These are phyloP conservation scores for Didymosphaeria variabile DNA, from an alignment of 2,329 filamentous ascomycete genomes.

Conservation along the genomic window DNA sequence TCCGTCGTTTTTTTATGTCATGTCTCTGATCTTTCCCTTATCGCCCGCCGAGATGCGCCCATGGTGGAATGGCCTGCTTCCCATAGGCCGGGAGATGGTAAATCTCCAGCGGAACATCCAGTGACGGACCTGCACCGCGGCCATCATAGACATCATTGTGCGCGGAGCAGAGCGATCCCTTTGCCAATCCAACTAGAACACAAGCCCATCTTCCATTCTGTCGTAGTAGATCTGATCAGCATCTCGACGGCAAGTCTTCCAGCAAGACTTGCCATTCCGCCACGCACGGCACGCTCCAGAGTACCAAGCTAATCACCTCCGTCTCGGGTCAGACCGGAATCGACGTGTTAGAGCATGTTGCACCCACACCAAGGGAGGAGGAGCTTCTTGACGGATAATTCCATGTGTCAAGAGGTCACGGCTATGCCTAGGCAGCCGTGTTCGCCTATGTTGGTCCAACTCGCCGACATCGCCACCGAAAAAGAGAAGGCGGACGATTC, in stretches of 20 bases:
- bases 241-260: constrained; percentile 1
- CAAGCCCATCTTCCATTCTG: neutral
- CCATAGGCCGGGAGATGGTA: constrained; percentile 38
- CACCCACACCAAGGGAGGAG: constrained; percentile 23
- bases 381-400: constrained; percentile 31
- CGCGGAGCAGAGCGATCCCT: constrained; percentile 16
- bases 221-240: neutral
- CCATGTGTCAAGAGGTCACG: constrained; percentile 49
- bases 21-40: constrained; percentile 37
- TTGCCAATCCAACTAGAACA: neutral
- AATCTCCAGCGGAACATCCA: constrained; percentile 31
- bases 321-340: constrained; percentile 43
- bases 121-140: constrained; percentile 16
- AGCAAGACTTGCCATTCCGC: constrained; percentile 19
- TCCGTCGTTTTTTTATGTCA: too few relatives aligned
- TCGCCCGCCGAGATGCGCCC: constrained; percentile 31
- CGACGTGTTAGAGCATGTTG: constrained; percentile 23
- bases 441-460: constrained; percentile 18
- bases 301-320: constrained; percentile 17
- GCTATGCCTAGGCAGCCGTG: constrained; percentile 26
- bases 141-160: constrained; percentile 33
- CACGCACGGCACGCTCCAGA: constrained; percentile 21
- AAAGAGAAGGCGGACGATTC: constrained; percentile 24
- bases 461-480: constrained; percentile 48
- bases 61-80: constrained; percentile 28